Percentiles rank a stretch among this genome's conserved stretches.
These are phyloP conservation scores for Ophiostoma ips DNA, from an alignment of 2,329 filamentous ascomycete genomes.

Conservation along the genomic window DNA sequence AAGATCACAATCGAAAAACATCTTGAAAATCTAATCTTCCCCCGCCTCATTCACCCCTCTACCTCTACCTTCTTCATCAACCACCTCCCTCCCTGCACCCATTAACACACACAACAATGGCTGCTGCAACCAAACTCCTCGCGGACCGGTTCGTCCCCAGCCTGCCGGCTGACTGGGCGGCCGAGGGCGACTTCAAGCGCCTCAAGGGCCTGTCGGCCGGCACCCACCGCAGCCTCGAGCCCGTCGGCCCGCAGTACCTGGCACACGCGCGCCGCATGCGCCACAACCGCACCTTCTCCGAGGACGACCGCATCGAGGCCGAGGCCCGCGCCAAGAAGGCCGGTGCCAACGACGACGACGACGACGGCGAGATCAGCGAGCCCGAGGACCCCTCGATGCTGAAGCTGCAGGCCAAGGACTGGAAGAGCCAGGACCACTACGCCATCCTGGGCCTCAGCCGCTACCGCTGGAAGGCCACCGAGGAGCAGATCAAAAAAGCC, in stretches of 20 bases:
- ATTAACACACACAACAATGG: slow-evolving; percentile 41
- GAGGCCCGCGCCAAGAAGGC: slow-evolving; percentile 91
- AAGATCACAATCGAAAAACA: slow-evolving; percentile 11
- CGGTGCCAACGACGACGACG: slow-evolving; percentile 59
- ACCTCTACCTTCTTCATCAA: background rate
- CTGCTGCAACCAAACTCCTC: slow-evolving; percentile 42
- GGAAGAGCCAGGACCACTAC: slow-evolving; percentile 99
- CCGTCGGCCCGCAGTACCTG: slow-evolving; percentile 93
- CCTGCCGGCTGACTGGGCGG: slow-evolving; percentile 68
- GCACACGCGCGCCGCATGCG: slow-evolving; percentile 91
- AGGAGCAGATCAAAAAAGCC: slow-evolving; percentile 97
- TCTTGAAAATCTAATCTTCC: background rate
- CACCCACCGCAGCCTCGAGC: slow-evolving; percentile 80
- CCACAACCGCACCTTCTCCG: slow-evolving; percentile 94
- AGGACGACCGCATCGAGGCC: slow-evolving; percentile 95
- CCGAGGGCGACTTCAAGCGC: slow-evolving; percentile 84
- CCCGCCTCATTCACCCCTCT: background rate
- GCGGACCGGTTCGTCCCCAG: slow-evolving; percentile 55
- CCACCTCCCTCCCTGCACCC: background rate
- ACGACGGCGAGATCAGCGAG: slow-evolving; percentile 81
- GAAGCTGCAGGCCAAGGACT: slow-evolving; percentile 90
- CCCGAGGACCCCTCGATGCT: slow-evolving; percentile 87
- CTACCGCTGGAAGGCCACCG: slow-evolving; percentile 83
- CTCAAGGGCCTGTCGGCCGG: slow-evolving; percentile 63
- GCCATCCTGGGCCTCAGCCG: slow-evolving; percentile 86